A percentile compares a stretch with the other conserved stretches of the same genome.
These are phyloP conservation scores for Alternaria sp. DNA, from an alignment of 2,329 filamentous ascomycete genomes.

Conservation along the genomic window DNA sequence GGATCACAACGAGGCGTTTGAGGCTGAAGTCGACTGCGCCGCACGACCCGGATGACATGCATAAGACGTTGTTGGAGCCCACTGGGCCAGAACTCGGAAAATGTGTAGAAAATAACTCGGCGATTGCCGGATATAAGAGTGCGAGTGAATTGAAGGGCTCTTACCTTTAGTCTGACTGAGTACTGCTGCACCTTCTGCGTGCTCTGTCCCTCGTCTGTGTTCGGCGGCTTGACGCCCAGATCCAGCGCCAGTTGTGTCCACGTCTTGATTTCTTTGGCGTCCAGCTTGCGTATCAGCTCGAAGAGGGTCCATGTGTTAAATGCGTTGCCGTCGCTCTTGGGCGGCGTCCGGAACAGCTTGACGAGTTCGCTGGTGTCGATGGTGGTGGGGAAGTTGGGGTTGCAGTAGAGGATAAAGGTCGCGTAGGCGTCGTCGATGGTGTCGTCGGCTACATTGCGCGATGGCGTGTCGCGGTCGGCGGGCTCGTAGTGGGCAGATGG, in stretches of 20 bases:
- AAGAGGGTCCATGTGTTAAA: slow-evolving; percentile 82
- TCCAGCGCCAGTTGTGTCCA: slow-evolving; percentile 88
- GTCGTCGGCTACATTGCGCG: slow-evolving; percentile 69
- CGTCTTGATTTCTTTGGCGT: slow-evolving; percentile 84
- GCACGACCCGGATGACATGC: slow-evolving; percentile 12
- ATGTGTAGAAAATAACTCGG: not conserved
- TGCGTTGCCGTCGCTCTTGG: slow-evolving; percentile 84
- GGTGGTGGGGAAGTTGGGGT: slow-evolving; percentile 75
- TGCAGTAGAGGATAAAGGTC: slow-evolving; percentile 87
- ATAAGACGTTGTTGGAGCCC: slow-evolving; percentile 5
- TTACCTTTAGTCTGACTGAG: slow-evolving; percentile 86
- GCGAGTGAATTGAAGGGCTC: slow-evolving; percentile 15
- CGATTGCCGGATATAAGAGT: not conserved
- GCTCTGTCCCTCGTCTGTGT: slow-evolving; percentile 82
- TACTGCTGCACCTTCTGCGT: slow-evolving; percentile 95
- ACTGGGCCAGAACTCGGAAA: not conserved
- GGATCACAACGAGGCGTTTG: slow-evolving; percentile 9
- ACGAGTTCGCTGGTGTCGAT: slow-evolving; percentile 74
- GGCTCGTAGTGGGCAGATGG: slow-evolving; percentile 44
- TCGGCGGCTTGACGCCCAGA: slow-evolving; percentile 86
- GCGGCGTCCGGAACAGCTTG: slow-evolving; percentile 78
- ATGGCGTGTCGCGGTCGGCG: slow-evolving; percentile 65
- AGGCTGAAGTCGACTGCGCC: slow-evolving; percentile 8
- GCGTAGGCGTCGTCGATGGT: slow-evolving; percentile 85
- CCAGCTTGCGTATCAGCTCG: slow-evolving; percentile 78